These are phyloP conservation scores for Hyaloperonospora brassicae DNA, from an alignment of 352 stramenopile species.

Conservation along the genomic window DNA sequence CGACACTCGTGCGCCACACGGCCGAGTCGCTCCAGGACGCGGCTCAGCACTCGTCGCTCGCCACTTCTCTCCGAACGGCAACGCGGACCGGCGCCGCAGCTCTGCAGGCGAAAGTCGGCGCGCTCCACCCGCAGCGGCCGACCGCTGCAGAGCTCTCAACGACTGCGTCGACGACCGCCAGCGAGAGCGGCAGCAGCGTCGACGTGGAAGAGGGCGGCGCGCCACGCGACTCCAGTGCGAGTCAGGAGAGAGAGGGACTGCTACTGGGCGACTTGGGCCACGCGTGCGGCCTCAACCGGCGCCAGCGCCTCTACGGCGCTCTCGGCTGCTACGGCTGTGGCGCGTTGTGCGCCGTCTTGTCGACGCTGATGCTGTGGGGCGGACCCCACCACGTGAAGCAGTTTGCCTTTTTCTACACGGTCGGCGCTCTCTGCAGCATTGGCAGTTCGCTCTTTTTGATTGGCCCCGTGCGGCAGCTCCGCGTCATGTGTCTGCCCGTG, in stretches of 20 bases:
- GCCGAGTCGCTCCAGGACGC: conserved; percentile 44
- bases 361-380: conserved; percentile 76
- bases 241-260: conserved; percentile 65
- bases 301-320: conserved; percentile 68
- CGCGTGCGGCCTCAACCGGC: conserved; percentile 72
- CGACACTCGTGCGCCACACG: conserved; percentile 44
- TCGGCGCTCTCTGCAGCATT: conserved; percentile 75
- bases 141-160: conserved; percentile 21
- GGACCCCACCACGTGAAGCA: conserved; percentile 73
- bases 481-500: conserved; percentile 82
- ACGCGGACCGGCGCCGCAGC: conserved; percentile 46
- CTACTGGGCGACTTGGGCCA: conserved; percentile 59
- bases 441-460: conserved; percentile 76
- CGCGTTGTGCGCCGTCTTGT: conserved; percentile 64
- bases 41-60: conserved; percentile 23
- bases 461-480: conserved; percentile 53
- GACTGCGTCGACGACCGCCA: conserved; percentile 17
- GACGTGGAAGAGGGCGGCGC: conserved; percentile 32
- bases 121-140: conserved; percentile 47
- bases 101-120: conserved; percentile 47
- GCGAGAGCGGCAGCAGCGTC: too few species aligned
- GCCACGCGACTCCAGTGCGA: conserved; percentile 26
- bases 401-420: conserved; percentile 83
- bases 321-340: conserved; percentile 66
- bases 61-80: conserved; percentile 30